Conservation (phyloP, 2,329 filamentous ascomycete genomes). For the Hypomyces perniciosus region DNA sequence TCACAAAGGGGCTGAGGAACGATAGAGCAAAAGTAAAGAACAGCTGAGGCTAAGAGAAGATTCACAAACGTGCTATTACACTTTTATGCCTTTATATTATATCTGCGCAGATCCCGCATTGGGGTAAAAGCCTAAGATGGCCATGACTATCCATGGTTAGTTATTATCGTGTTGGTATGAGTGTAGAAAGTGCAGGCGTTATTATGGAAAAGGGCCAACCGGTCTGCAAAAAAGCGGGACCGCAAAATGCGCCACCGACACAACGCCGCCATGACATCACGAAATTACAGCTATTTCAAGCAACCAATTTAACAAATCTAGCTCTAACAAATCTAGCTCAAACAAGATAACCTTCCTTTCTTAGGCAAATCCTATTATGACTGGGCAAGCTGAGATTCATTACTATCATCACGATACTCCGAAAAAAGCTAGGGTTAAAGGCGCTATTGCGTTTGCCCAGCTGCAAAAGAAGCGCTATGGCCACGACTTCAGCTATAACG, state of each 20-base stretch:
- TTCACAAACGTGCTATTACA: not conserved
- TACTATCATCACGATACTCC: not conserved
- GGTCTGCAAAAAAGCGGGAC: too few relatives aligned
- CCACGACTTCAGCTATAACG: not conserved
- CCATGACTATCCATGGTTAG: not conserved
- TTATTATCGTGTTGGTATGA: too few relatives aligned
- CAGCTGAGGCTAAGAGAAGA: too few relatives aligned
- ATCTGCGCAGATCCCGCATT: not conserved
- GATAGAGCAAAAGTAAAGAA: too few relatives aligned
- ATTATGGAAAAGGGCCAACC: too few relatives aligned
- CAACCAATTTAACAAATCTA: too few relatives aligned
- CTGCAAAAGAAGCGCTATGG: not conserved
- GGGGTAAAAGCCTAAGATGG: not conserved
- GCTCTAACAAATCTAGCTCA: too few relatives aligned
- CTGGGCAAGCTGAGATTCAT: not conserved
- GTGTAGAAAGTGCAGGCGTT: too few relatives aligned
- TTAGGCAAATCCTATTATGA: not conserved
- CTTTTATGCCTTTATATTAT: not conserved
- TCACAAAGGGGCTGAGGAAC: not conserved
- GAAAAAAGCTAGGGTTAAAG: not conserved
- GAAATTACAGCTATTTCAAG: too few relatives aligned
- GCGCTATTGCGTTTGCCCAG: not conserved
- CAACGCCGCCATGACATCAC: too few relatives aligned
- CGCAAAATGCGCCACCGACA: too few relatives aligned
- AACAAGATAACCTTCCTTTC: too few relatives aligned